Conservation (phyloP, 2,329 filamentous ascomycete species). For the Epichloe aotearoae region DNA sequence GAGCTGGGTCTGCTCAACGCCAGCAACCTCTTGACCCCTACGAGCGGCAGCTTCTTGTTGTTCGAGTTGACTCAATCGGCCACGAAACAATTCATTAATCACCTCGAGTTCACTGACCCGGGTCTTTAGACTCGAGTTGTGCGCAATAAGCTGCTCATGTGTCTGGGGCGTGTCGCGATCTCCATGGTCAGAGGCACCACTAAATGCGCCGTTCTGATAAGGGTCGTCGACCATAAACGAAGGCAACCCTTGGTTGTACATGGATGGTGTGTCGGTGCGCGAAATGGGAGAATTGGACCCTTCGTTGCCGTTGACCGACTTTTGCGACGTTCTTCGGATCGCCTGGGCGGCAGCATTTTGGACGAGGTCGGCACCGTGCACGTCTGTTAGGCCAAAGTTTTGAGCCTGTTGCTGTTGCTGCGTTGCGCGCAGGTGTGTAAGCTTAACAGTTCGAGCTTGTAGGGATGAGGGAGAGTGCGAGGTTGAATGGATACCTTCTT, state of each 20-base stretch:
- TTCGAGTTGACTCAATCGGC: constrained; percentile 66
- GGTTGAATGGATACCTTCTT: constrained; percentile 54
- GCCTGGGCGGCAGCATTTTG: constrained; percentile 39
- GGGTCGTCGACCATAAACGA: constrained; percentile 67
- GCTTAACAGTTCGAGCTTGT: background rate
- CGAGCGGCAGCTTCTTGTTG: constrained; percentile 58
- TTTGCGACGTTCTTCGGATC: constrained; percentile 52
- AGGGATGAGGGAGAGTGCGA: background rate
- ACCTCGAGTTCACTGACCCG: constrained; percentile 90
- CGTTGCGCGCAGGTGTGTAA: background rate
- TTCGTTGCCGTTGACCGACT: constrained; percentile 59
- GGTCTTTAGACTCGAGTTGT: constrained; percentile 83
- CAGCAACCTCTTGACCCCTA: constrained; percentile 43
- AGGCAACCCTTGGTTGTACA: constrained; percentile 62
- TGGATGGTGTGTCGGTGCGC: constrained; percentile 62
- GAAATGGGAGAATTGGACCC: constrained; percentile 68
- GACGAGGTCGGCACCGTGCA: constrained; percentile 43
- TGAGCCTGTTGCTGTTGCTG: constrained; percentile 27
- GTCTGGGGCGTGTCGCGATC: constrained; percentile 61
- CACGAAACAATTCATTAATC: constrained; percentile 74
- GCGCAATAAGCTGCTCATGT: constrained; percentile 65
- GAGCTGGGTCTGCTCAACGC: constrained; percentile 42
- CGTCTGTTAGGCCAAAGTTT: constrained; percentile 27
- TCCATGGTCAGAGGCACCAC: constrained; percentile 29
- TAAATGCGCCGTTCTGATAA: constrained; percentile 37